A percentile compares a stretch with the other conserved stretches of the same genome.
phyloP scores from a whole-genome alignment of 257 asterid species.

The Scutellaria barbata region DNA sequence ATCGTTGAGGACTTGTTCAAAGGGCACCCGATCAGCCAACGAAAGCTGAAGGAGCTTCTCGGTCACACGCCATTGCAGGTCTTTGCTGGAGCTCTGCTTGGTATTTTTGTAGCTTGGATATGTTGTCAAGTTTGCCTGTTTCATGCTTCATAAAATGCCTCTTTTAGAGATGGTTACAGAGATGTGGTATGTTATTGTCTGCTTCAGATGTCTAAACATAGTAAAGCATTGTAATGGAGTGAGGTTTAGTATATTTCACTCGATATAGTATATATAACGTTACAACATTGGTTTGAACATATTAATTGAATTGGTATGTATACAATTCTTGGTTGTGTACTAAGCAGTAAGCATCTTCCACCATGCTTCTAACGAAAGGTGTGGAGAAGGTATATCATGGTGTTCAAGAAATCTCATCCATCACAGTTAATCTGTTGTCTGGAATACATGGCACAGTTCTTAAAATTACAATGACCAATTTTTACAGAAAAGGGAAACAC shows the following conservation, averaged over 20 bases:
- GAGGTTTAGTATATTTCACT: neutral
- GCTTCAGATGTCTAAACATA: slow-evolving; percentile 6
- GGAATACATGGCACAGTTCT: neutral
- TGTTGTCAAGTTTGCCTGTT: slow-evolving; percentile 61
- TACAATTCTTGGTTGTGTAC: no score
- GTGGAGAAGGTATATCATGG: no score
- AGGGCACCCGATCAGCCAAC: slow-evolving; percentile 92
- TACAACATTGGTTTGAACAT: no score
- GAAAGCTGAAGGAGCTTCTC: slow-evolving; percentile 92
- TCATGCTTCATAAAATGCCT: slow-evolving; percentile 27
- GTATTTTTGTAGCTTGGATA: slow-evolving; percentile 69
- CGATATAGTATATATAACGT: no score
- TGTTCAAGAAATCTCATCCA: neutral
- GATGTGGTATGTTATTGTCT: neutral
- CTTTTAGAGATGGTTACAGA: neutral
- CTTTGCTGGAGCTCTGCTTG: slow-evolving; percentile 86
- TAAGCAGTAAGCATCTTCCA: no score
- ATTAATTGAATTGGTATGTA: no score
- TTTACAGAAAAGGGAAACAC: neutral
- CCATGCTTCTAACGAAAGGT: no score
- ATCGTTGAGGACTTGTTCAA: slow-evolving; percentile 82
- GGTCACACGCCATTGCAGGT: slow-evolving; percentile 95
- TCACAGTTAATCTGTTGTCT: slow-evolving; percentile 14
- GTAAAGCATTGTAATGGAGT: neutral
- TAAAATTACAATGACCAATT: neutral